Conservation (phyloP, 352 stramenopile genomes). For the Pythium insidiosum region DNA sequence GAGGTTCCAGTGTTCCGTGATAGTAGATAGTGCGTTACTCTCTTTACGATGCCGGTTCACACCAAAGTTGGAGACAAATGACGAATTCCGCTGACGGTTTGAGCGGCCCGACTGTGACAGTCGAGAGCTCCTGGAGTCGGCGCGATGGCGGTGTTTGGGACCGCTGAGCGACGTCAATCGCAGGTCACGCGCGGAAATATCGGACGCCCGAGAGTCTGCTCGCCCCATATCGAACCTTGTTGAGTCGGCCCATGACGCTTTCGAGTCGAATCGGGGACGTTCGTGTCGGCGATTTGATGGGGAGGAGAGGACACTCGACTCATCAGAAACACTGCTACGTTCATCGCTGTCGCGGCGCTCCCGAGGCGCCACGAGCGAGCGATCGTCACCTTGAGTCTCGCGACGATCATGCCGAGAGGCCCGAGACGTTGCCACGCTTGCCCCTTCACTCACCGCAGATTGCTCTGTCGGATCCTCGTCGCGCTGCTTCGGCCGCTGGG, state of each 20-base stretch:
- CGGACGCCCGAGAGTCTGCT: constrained; percentile 69
- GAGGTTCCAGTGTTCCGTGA: constrained; percentile 85
- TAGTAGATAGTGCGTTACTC: constrained; percentile 74
- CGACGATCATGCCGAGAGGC: constrained; percentile 4
- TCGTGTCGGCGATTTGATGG: constrained; percentile 32
- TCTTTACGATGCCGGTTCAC: constrained; percentile 57
- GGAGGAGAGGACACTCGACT: constrained; percentile 45
- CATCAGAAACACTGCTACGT: constrained; percentile 39
- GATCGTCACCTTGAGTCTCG: not conserved
- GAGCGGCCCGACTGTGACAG: constrained; percentile 44
- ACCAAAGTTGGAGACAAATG: constrained; percentile 77
- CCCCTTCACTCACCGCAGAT: constrained; percentile 10
- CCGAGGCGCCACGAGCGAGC: too few species aligned
- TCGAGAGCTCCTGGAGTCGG: constrained; percentile 58
- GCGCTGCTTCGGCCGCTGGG: constrained; percentile 5
- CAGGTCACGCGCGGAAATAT: constrained; percentile 60
- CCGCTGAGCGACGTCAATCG: constrained; percentile 45
- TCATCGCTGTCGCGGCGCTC: constrained; percentile 9
- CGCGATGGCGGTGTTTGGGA: constrained; percentile 32
- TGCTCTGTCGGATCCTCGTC: constrained; percentile 7
- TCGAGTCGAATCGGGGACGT: constrained; percentile 73
- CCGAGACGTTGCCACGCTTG: constrained; percentile 1
- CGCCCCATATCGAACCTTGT: constrained; percentile 82
- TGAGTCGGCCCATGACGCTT: constrained; percentile 78
- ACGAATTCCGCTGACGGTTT: constrained; percentile 38